phyloP scores from a whole-genome alignment of 139 green algal genomes.

The Helicosporidium sp. region DNA sequence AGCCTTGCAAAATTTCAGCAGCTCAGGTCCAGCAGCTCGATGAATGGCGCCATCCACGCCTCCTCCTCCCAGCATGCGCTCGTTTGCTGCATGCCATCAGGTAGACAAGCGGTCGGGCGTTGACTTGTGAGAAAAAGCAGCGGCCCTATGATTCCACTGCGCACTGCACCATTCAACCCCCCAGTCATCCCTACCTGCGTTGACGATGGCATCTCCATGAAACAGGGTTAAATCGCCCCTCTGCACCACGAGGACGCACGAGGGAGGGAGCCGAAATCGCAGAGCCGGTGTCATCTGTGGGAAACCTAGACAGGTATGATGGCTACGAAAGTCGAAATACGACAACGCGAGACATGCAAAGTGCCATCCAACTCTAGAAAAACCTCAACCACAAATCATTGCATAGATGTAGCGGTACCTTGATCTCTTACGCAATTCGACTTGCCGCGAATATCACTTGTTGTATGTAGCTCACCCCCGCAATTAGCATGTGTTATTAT shows the following conservation, averaged over 20 bases:
- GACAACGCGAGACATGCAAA: too few relatives aligned
- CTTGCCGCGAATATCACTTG: too few relatives aligned
- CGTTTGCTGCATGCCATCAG: conserved; percentile 35
- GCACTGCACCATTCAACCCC: background rate
- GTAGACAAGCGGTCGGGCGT: background rate
- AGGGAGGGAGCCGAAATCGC: background rate
- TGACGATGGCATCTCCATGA: conserved; percentile 57
- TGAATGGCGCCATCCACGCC: conserved; percentile 78
- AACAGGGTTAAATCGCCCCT: conserved; percentile 51
- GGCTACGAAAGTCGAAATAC: too few relatives aligned
- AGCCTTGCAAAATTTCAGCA: conserved; percentile 43
- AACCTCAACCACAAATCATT: too few relatives aligned
- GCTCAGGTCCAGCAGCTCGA: conserved; percentile 43
- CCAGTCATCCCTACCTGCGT: conserved; percentile 32
- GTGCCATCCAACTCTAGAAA: too few relatives aligned
- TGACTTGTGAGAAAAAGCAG: background rate
- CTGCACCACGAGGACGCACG: conserved; percentile 22
- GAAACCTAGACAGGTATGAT: too few relatives aligned
- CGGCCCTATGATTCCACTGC: background rate
- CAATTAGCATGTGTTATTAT: too few relatives aligned
- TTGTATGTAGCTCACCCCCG: too few relatives aligned
- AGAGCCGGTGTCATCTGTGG: too few relatives aligned
- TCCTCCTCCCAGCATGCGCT: conserved; percentile 66
- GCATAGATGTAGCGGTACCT: too few relatives aligned
- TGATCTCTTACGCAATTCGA: too few relatives aligned